These are phyloP conservation scores for Pythium sp. DNA, from an alignment of 352 stramenopile species.

Conservation along the genomic window DNA sequence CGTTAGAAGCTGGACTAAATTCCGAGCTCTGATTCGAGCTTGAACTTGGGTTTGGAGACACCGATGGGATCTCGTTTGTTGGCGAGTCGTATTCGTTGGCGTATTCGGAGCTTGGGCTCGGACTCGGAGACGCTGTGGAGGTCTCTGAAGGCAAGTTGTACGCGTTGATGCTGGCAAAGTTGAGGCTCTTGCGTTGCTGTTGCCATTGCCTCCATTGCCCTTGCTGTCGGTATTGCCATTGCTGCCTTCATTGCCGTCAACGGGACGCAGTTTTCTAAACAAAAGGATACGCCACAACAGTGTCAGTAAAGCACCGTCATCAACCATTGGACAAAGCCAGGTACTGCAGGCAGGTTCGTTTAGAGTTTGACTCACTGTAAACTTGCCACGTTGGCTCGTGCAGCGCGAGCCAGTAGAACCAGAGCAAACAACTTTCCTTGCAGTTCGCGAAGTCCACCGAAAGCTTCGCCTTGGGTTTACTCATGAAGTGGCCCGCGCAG, in stretches of 20 bases:
- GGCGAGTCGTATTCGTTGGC: too few species aligned
- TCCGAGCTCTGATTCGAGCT: too few species aligned
- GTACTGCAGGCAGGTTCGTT: too few species aligned
- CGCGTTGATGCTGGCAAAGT: neutral
- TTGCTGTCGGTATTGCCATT: neutral
- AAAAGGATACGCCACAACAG: neutral
- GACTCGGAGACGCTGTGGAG: neutral
- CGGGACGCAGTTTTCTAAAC: neutral
- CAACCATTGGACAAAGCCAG: too few species aligned
- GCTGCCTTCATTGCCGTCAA: neutral
- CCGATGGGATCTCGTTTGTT: too few species aligned
- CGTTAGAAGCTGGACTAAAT: too few species aligned
- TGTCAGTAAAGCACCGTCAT: too few species aligned
- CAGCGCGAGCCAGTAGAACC: conserved; percentile 20
- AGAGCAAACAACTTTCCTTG: neutral
- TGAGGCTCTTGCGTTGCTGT: neutral
- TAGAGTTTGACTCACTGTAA: neutral
- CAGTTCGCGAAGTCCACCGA: conserved; percentile 1
- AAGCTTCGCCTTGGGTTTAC: conserved; percentile 1
- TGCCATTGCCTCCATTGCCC: neutral
- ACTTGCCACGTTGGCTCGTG: neutral
- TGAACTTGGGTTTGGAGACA: too few species aligned
- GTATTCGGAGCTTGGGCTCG: neutral
- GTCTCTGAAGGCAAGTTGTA: neutral
- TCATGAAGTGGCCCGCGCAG: conserved; percentile 19